A percentile compares a stretch with the other conserved stretches of the same genome.
These are phyloP conservation scores for Aspergillus heteromorphus DNA, from an alignment of 495 filamentous ascomycete genomes.

Conservation along the genomic window DNA sequence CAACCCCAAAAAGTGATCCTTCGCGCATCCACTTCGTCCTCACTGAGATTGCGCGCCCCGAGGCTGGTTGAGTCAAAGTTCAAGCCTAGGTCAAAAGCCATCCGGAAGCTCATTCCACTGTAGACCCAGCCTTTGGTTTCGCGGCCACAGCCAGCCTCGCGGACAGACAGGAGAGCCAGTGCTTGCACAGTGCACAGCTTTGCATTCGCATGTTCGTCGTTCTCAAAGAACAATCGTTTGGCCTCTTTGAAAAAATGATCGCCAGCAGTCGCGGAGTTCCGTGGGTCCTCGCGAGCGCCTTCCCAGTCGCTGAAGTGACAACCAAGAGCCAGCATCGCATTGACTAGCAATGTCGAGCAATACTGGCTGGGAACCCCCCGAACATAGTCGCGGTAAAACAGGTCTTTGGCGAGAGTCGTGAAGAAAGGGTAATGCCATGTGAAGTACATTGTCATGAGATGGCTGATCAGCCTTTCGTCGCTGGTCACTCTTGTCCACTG, in stretches of 20 bases:
- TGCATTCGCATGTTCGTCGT: slow-evolving; percentile 90
- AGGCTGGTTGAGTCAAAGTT: slow-evolving; percentile 76
- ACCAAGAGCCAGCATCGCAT: slow-evolving; percentile 92
- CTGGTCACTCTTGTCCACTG: slow-evolving; percentile 87
- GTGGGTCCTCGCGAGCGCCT: slow-evolving; percentile 61
- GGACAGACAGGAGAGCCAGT: slow-evolving; percentile 89
- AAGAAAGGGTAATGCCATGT: slow-evolving; percentile 98
- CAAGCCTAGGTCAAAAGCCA: slow-evolving; percentile 90
- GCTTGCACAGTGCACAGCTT: slow-evolving; percentile 93
- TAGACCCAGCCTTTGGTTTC: slow-evolving; percentile 98
- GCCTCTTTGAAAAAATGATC: slow-evolving; percentile 97
- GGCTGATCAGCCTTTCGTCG: slow-evolving; percentile 71
- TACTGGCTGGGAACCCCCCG: slow-evolving; percentile 61
- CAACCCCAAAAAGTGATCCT: slow-evolving; percentile 98
- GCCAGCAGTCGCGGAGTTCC: slow-evolving; percentile 79
- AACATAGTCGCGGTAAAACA: slow-evolving; percentile 85
- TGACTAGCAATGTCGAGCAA: slow-evolving; percentile 85
- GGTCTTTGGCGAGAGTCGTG: slow-evolving; percentile 79
- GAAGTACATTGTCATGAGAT: slow-evolving; percentile 96
- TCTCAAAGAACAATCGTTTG: slow-evolving; percentile 80
- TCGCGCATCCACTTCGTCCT: slow-evolving; percentile 82
- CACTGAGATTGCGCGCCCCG: slow-evolving; percentile 56
- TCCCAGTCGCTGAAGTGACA: slow-evolving; percentile 86
- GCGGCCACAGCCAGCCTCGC: slow-evolving; percentile 91
- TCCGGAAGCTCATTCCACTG: slow-evolving; percentile 97